Percentiles rank a stretch among this genome's conserved stretches.
Conservation (phyloP, 164 flowering plant genomes). For the Tetracentron sinense region DNA sequence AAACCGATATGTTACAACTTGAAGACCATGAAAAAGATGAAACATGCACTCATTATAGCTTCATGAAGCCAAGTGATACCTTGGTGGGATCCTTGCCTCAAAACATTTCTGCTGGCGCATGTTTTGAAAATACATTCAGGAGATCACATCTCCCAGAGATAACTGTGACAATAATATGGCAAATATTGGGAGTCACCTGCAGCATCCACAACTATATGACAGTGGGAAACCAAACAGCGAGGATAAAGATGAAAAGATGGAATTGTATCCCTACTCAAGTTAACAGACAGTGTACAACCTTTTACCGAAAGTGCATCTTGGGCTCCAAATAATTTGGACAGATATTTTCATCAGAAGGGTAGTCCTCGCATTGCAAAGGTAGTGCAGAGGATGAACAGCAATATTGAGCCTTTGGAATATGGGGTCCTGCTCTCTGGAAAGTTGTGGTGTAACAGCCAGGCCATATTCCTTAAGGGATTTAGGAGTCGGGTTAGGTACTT, state of each 20-base stretch:
- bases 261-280: conserved; percentile 20
- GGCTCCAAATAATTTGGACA: conserved; percentile 48
- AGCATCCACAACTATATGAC: conserved; percentile 18
- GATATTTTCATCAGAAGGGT: conserved; percentile 65
- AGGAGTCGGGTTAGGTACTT: conserved; percentile 79
- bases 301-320: conserved; percentile 32
- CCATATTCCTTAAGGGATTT: conserved; percentile 90
- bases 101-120: conserved; percentile 7
- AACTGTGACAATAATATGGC: conserved; percentile 10
- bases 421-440: conserved; percentile 66
- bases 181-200: conserved; percentile 17
- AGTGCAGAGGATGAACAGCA: conserved; percentile 69
- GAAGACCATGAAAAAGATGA: conserved; percentile 17
- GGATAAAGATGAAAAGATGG: conserved; percentile 29
- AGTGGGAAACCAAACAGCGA: conserved; percentile 24
- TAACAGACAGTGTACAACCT: conserved; percentile 24
- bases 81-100: conserved; percentile 7
- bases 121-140: conserved; percentile 18
- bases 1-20: conserved; percentile 16
- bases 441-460: conserved; percentile 69
- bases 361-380: conserved; percentile 94
- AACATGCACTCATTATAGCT: conserved; percentile 6
- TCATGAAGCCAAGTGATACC: conserved; percentile 7
- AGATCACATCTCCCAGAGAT: conserved; percentile 17
- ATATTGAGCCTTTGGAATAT: conserved; percentile 72